phyloP scores from a whole-genome alignment of 805 yeast genomes.

The Kazachstania viticola region DNA sequence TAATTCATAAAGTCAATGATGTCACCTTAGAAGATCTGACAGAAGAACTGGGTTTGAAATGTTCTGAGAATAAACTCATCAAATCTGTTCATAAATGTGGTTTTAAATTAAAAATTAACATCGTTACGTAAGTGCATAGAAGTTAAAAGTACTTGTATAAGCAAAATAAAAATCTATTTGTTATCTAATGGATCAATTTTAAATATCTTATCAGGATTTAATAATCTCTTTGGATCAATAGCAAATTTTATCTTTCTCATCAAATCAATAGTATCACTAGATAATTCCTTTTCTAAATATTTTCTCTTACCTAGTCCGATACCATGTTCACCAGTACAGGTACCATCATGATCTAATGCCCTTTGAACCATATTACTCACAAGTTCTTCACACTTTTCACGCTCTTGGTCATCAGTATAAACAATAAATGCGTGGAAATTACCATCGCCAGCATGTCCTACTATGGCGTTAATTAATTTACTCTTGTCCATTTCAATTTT shows the following conservation, averaged over 20 bases:
- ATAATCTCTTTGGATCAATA: constrained; percentile 57
- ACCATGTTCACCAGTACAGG: constrained; percentile 84
- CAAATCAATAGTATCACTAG: constrained; percentile 50
- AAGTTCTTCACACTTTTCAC: constrained; percentile 34
- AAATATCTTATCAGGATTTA: constrained; percentile 70
- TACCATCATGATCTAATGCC: constrained; percentile 65
- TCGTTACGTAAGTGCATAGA: too few species aligned
- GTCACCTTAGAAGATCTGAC: too few species aligned
- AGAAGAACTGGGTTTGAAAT: too few species aligned
- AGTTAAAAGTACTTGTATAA: too few species aligned
- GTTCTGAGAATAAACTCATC: too few species aligned
- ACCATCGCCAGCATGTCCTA: constrained; percentile 82
- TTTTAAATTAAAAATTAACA: too few species aligned
- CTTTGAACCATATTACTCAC: constrained; percentile 52
- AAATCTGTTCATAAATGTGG: too few species aligned
- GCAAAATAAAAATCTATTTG: too few species aligned
- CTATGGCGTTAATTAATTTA: constrained; percentile 44
- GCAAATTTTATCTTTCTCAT: constrained; percentile 69
- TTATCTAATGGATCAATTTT: constrained; percentile 42
- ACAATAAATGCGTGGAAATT: constrained; percentile 62
- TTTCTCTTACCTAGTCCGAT: constrained; percentile 70
- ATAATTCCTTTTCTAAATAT: constrained; percentile 50
- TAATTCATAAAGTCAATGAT: too few species aligned
- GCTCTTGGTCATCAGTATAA: constrained; percentile 42
- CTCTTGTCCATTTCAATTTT: constrained; percentile 45